A percentile compares a stretch with the other conserved stretches of the same genome.
Evolutionary conservation across 106 monocot species (phyloP).

Genomic region (Platanthera guangdongensis): DNA sequence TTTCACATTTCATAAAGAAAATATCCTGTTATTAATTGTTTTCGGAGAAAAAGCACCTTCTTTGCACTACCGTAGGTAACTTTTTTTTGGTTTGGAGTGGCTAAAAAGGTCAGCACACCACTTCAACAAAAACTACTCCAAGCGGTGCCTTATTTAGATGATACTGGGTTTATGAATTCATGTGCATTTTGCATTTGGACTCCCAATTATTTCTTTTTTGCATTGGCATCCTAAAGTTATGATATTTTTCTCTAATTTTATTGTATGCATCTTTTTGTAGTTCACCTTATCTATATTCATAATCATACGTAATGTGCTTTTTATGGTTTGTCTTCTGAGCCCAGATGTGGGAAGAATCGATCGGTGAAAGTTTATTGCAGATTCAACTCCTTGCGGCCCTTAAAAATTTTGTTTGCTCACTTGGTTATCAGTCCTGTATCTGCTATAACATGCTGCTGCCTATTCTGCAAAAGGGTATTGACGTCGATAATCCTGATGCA

Average conservation of each 20-base stretch:
- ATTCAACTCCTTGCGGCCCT: slow-evolving; percentile 86
- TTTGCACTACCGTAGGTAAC: too few species aligned
- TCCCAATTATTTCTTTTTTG: background rate
- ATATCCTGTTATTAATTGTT: too few species aligned
- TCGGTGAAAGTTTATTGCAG: slow-evolving; percentile 84
- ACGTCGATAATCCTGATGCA: slow-evolving; percentile 74
- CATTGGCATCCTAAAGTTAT: background rate
- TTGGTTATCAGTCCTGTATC: slow-evolving; percentile 71
- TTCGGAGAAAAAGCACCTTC: too few species aligned
- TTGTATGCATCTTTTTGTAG: background rate
- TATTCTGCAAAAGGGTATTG: slow-evolving; percentile 72
- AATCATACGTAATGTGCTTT: background rate
- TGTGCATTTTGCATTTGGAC: too few species aligned
- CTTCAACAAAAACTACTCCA: too few species aligned
- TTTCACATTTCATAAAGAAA: too few species aligned
- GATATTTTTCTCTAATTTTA: background rate
- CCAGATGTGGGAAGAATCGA: slow-evolving; percentile 91
- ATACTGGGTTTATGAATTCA: too few species aligned
- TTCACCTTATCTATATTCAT: background rate
- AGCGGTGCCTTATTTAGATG: too few species aligned
- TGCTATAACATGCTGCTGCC: slow-evolving; percentile 86
- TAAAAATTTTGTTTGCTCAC: slow-evolving; percentile 67
- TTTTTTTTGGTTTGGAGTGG: too few species aligned
- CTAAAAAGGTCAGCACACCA: too few species aligned
- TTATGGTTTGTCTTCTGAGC: slow-evolving; percentile 10